Evolutionary conservation across 2,329 filamentous ascomycete genomes (phyloP).

Genomic region (Penicillium sp.): DNA sequence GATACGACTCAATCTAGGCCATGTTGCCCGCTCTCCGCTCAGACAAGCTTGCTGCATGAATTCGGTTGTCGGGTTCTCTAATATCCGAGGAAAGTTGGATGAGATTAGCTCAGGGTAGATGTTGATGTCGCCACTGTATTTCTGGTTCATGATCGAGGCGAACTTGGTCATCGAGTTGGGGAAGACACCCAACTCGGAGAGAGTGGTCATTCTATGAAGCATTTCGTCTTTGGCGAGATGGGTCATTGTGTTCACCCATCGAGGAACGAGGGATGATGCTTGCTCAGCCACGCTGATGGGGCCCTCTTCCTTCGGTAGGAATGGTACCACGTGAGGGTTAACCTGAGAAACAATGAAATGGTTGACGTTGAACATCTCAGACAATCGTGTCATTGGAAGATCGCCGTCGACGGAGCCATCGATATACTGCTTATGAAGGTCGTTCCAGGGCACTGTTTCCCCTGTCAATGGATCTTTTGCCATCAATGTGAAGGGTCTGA

Average conservation of each 20-base stretch:
- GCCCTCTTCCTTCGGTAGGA: conserved; percentile 74
- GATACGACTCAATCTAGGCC: conserved; percentile 86
- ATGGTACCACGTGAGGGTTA: conserved; percentile 90
- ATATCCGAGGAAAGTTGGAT: conserved; percentile 73
- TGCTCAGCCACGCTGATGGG: conserved; percentile 32
- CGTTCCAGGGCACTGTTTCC: conserved; percentile 79
- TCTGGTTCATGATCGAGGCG: conserved; percentile 81
- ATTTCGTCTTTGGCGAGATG: conserved; percentile 78
- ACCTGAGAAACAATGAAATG: conserved; percentile 98
- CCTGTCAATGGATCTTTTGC: conserved; percentile 85
- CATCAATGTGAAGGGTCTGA: conserved; percentile 75
- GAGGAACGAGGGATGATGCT: conserved; percentile 38
- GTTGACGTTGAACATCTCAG: conserved; percentile 97
- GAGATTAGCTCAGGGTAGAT: conserved; percentile 81
- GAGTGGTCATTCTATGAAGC: conserved; percentile 76
- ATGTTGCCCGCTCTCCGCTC: conserved; percentile 82
- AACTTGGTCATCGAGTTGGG: conserved; percentile 79
- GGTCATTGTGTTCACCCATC: conserved; percentile 69
- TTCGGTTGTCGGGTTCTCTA: conserved; percentile 81
- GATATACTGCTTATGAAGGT: conserved; percentile 83
- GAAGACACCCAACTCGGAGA: conserved; percentile 79
- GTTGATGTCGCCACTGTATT: conserved; percentile 93
- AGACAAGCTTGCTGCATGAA: conserved; percentile 83
- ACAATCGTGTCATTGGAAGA: conserved; percentile 83
- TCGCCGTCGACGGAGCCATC: conserved; percentile 96